Evolutionary conservation across 257 asterid genomes (phyloP).

Genomic region (Solanum sitiens): DNA sequence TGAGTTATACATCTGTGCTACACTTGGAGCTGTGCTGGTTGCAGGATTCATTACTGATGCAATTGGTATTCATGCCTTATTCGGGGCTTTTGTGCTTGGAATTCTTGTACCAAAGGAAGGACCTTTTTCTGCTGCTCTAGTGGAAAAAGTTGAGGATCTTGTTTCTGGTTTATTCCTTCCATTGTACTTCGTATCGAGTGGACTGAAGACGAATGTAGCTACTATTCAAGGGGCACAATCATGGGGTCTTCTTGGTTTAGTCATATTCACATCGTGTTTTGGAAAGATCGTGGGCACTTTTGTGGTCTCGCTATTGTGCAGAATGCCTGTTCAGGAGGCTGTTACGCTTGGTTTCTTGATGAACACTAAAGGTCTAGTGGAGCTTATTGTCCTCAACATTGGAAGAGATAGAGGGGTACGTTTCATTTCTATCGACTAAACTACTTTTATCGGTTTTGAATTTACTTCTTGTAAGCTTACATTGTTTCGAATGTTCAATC

Average conservation of each 20-base stretch:
- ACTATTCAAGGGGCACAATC: constrained; percentile 29
- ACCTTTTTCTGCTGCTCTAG: constrained; percentile 23
- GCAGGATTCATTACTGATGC: constrained; percentile 18
- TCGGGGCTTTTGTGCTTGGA: constrained; percentile 26
- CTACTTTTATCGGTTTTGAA: neutral
- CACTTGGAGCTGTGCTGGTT: constrained; percentile 12
- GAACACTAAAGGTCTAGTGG: constrained; percentile 45
- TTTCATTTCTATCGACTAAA: neutral
- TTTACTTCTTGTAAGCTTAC: neutral
- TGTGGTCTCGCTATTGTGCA: constrained; percentile 15
- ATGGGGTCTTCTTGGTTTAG: constrained; percentile 38
- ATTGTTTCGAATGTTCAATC: neutral
- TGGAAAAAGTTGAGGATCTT: constrained; percentile 34
- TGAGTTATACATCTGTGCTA: constrained; percentile 15
- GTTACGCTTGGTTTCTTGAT: constrained; percentile 25
- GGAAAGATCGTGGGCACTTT: constrained; percentile 39
- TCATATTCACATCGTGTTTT: constrained; percentile 25
- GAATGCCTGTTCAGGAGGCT: constrained; percentile 24
- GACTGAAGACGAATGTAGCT: constrained; percentile 31
- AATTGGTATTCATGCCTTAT: constrained; percentile 27
- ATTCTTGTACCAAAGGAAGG: constrained; percentile 29
- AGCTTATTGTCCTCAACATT: constrained; percentile 38
- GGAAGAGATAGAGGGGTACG: constrained; percentile 33
- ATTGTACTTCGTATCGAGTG: constrained; percentile 32
- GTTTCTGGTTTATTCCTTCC: constrained; percentile 40